These are phyloP conservation scores for Paspalum vaginatum DNA, from an alignment of 176 grass and related monocot genomes.

Conservation along the genomic window DNA sequence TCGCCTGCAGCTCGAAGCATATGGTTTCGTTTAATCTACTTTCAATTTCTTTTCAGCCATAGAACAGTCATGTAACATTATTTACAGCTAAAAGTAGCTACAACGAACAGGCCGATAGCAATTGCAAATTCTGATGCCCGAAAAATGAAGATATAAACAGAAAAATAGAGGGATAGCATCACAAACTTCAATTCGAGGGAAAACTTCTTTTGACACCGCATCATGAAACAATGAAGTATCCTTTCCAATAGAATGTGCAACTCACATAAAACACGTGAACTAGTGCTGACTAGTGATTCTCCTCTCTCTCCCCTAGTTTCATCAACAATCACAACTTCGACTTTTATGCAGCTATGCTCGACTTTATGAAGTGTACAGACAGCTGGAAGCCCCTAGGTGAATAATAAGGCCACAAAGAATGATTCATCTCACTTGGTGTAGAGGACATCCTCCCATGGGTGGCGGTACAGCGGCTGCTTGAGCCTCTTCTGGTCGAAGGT, in stretches of 20 bases:
- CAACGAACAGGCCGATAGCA: too few relatives aligned
- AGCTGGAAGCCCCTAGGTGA: constrained; percentile 17
- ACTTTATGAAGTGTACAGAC: constrained; percentile 44
- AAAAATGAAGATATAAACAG: not conserved
- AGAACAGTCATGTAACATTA: too few relatives aligned
- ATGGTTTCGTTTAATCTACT: too few relatives aligned
- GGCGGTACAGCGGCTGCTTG: constrained; percentile 95
- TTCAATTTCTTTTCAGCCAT: too few relatives aligned
- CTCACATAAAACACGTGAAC: constrained; percentile 37
- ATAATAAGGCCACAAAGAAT: constrained; percentile 34
- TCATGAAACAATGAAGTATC: constrained; percentile 22
- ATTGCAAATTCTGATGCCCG: not conserved
- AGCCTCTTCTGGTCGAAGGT: constrained; percentile 99
- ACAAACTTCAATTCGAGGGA: not conserved
- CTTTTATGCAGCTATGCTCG: constrained; percentile 27
- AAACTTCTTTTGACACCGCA: not conserved
- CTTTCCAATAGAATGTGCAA: constrained; percentile 43
- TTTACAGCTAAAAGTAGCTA: too few relatives aligned
- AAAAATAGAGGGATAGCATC: not conserved
- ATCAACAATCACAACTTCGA: constrained; percentile 22
- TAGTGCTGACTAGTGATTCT: constrained; percentile 22
- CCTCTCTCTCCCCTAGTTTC: constrained; percentile 35
- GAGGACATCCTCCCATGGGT: constrained; percentile 98
- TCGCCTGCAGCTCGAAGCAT: too few relatives aligned
- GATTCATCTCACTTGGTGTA: constrained; percentile 84